phyloP scores from a whole-genome alignment of 2,329 filamentous ascomycete species.

The Penicillium janthinellum region DNA sequence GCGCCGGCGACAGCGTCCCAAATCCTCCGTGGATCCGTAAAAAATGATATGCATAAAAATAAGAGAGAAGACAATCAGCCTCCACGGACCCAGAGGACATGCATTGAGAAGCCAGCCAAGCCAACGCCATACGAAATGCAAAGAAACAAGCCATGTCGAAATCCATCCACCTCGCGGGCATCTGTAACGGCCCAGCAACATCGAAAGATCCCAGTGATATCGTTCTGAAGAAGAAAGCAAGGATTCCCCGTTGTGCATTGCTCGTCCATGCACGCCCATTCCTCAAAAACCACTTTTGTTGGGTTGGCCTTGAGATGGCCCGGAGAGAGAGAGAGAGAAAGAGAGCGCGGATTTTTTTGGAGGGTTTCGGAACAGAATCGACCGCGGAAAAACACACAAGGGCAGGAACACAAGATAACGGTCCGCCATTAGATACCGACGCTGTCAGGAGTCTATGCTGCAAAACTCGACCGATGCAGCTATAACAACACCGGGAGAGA shows the following conservation, averaged over 20 bases:
- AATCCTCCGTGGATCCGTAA: conserved; percentile 41
- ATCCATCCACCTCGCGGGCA: conserved; percentile 11
- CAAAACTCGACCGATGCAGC: conserved; percentile 44
- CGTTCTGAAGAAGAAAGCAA: neutral
- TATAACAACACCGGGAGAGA: conserved; percentile 41
- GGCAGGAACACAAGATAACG: conserved; percentile 29
- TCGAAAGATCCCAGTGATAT: neutral
- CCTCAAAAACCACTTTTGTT: neutral
- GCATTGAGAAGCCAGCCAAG: conserved; percentile 32
- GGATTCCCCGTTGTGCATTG: neutral
- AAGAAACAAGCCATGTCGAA: conserved; percentile 32
- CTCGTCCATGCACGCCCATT: neutral
- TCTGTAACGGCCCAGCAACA: conserved; percentile 3
- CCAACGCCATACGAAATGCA: conserved; percentile 49
- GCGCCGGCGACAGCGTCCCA: conserved; percentile 38
- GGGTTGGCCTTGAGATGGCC: conserved; percentile 10
- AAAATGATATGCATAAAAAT: conserved; percentile 27
- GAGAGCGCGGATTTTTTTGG: conserved; percentile 25
- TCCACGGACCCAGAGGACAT: conserved; percentile 39
- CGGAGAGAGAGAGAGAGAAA: conserved; percentile 27
- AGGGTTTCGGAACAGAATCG: conserved; percentile 17
- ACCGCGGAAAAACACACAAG: conserved; percentile 29
- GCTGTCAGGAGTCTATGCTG: conserved; percentile 45
- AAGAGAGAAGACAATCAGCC: conserved; percentile 33
- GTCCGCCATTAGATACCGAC: conserved; percentile 46